These are phyloP conservation scores for Babesia gibsoni DNA, from an alignment of 169 alveolate species.

Conservation along the genomic window DNA sequence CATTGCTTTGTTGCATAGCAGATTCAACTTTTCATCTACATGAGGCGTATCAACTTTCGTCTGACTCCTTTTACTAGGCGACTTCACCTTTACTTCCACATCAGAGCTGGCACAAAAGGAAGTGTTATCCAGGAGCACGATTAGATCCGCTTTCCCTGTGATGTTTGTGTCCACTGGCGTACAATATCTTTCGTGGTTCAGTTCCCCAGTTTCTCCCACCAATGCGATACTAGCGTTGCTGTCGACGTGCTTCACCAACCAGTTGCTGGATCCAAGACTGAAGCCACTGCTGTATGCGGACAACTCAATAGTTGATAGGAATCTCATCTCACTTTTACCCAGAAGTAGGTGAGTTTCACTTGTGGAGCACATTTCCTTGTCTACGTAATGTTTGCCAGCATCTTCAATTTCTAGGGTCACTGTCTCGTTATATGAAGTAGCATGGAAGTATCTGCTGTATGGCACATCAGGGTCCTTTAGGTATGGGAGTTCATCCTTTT, in stretches of 20 bases:
- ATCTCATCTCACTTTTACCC: neutral
- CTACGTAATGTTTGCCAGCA: neutral
- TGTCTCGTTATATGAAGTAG: slow-evolving; percentile 37
- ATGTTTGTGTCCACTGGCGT: slow-evolving; percentile 18
- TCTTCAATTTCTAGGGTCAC: slow-evolving; percentile 12
- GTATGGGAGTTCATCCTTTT: neutral
- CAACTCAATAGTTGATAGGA: slow-evolving; percentile 3
- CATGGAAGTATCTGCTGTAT: slow-evolving; percentile 2
- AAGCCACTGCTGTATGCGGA: slow-evolving; percentile 53
- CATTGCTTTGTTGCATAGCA: neutral
- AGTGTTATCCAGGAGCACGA: slow-evolving; percentile 24
- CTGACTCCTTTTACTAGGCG: neutral
- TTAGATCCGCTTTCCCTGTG: neutral
- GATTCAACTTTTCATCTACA: neutral
- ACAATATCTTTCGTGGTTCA: slow-evolving; percentile 1
- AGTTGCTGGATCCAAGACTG: slow-evolving; percentile 50
- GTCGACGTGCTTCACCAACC: slow-evolving; percentile 25
- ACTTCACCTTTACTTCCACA: neutral
- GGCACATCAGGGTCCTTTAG: slow-evolving; percentile 14
- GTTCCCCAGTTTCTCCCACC: slow-evolving; percentile 26
- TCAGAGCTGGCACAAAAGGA: neutral
- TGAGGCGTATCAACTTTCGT: neutral
- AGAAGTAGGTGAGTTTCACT: neutral
- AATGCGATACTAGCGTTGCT: neutral
- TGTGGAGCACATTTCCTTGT: neutral